Conservation (phyloP, 805 yeast genomes). For the Candida ovalis region DNA sequence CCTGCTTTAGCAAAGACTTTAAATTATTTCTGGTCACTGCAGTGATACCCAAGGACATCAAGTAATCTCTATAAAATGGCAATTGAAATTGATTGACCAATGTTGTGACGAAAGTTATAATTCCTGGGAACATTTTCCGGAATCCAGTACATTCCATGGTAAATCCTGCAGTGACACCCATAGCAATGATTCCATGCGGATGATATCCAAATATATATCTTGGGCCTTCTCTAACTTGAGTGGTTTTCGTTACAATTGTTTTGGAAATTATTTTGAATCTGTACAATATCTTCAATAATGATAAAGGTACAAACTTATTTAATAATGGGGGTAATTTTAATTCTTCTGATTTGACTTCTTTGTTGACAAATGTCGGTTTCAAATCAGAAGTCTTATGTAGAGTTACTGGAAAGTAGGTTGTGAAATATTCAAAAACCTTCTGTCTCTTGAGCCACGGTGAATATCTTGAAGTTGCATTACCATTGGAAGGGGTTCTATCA, state of each 20-base stretch:
- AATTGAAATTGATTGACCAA: conserved; percentile 75
- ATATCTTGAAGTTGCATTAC: conserved; percentile 56
- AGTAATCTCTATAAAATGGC: conserved; percentile 85
- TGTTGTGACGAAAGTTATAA: conserved; percentile 75
- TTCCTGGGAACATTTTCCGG: conserved; percentile 72
- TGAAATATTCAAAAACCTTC: conserved; percentile 66
- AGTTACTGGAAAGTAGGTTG: conserved; percentile 74
- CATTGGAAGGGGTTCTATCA: conserved; percentile 73
- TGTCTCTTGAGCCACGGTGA: conserved; percentile 55
- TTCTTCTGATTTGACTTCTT: conserved; percentile 1
- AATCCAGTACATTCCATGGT: conserved; percentile 80
- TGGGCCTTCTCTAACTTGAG: conserved; percentile 51
- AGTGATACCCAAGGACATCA: conserved; percentile 76
- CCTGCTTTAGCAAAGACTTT: conserved; percentile 53
- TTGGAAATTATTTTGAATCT: conserved; percentile 1
- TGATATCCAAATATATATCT: conserved; percentile 88
- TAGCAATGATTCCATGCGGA: conserved; percentile 93
- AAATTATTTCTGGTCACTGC: conserved; percentile 79
- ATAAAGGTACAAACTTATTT: conserved; percentile 4
- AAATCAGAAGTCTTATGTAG: conserved; percentile 66
- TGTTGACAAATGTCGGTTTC: conserved; percentile 61
- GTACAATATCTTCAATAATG: neutral
- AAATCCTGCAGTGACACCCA: conserved; percentile 84
- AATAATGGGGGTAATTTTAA: conserved; percentile 7
- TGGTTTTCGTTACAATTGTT: conserved; percentile 6